Evolutionary conservation across 2,329 filamentous ascomycete genomes (phyloP).

Genomic region (Chrysosporium queenslandicum): DNA sequence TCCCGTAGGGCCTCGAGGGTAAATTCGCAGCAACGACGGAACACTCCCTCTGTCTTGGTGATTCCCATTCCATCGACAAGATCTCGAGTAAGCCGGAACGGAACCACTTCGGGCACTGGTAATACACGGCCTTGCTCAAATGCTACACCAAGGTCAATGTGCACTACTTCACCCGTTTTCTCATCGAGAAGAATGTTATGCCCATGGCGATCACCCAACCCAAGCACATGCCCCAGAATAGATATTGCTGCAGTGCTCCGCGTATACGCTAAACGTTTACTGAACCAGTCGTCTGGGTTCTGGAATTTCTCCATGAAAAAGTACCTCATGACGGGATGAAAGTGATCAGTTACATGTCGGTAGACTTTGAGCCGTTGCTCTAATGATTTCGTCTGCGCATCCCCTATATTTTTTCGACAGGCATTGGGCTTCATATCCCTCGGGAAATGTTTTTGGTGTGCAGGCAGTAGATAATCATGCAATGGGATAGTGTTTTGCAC

Average conservation of each 20-base stretch:
- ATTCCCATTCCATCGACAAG: slow-evolving; percentile 96
- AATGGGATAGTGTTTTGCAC: slow-evolving; percentile 87
- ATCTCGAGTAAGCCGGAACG: slow-evolving; percentile 87
- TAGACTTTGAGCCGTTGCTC: slow-evolving; percentile 66
- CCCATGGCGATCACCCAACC: slow-evolving; percentile 85
- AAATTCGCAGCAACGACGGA: slow-evolving; percentile 96
- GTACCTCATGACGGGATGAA: slow-evolving; percentile 88
- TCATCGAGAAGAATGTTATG: slow-evolving; percentile 94
- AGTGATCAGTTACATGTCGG: slow-evolving; percentile 65
- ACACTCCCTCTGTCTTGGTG: slow-evolving; percentile 89
- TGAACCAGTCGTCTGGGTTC: slow-evolving; percentile 94
- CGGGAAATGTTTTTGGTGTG: slow-evolving; percentile 77
- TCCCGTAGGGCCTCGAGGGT: slow-evolving; percentile 90
- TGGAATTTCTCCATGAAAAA: slow-evolving; percentile 95
- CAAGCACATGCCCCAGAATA: slow-evolving; percentile 85
- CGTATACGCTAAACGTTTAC: slow-evolving; percentile 78
- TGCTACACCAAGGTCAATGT: slow-evolving; percentile 92
- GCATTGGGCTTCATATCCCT: slow-evolving; percentile 65
- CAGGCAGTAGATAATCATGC: slow-evolving; percentile 83
- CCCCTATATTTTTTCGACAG: slow-evolving; percentile 70
- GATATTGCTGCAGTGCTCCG: slow-evolving; percentile 89
- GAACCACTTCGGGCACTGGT: slow-evolving; percentile 88
- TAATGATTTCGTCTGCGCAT: slow-evolving; percentile 58
- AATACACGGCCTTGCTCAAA: slow-evolving; percentile 96
- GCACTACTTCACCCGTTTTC: slow-evolving; percentile 82